Conservation (phyloP, 2,329 filamentous ascomycete genomes). For the Arthrobotrys megalospora region DNA sequence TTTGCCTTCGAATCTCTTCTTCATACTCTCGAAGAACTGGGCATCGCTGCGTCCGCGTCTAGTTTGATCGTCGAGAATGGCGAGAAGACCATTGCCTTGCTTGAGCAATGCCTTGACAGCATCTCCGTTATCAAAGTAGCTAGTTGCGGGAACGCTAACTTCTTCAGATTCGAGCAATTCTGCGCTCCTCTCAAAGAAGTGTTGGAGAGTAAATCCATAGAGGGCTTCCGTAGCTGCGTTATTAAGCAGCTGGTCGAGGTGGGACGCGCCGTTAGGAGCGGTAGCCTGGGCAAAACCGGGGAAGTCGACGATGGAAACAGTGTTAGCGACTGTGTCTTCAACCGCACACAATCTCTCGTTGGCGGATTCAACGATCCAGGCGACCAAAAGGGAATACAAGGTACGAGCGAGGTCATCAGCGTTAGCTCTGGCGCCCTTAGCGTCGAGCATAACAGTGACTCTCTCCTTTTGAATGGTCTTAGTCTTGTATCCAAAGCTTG, state of each 20-base stretch:
- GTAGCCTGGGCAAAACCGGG: conserved; percentile 91
- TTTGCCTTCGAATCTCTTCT: conserved; percentile 94
- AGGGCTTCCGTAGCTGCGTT: conserved; percentile 93
- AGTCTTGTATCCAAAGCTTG: conserved; percentile 92
- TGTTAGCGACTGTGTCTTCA: conserved; percentile 92
- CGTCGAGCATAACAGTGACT: conserved; percentile 98
- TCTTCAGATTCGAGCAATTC: conserved; percentile 96
- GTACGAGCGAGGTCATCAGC: conserved; percentile 95
- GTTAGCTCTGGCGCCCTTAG: conserved; percentile 87
- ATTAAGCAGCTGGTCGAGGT: conserved; percentile 91
- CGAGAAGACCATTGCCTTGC: conserved; percentile 89
- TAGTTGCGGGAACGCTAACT: conserved; percentile 88
- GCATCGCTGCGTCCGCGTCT: conserved; percentile 88
- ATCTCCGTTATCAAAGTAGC: conserved; percentile 98
- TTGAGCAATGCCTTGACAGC: conserved; percentile 93
- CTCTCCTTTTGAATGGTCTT: conserved; percentile 96
- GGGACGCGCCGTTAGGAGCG: conserved; percentile 78
- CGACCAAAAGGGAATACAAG: conserved; percentile 91
- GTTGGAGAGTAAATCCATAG: conserved; percentile 93
- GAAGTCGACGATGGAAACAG: conserved; percentile 94
- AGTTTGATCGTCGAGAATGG: conserved; percentile 96
- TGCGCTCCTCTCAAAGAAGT: conserved; percentile 94
- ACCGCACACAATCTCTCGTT: conserved; percentile 90
- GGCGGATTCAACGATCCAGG: conserved; percentile 91
- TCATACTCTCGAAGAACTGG: conserved; percentile 89